Evolutionary conservation across 2,329 filamentous ascomycete genomes (phyloP), one percentile per base, ranked within the genome.

Genomic region (Alternaria triticina): DNA sequence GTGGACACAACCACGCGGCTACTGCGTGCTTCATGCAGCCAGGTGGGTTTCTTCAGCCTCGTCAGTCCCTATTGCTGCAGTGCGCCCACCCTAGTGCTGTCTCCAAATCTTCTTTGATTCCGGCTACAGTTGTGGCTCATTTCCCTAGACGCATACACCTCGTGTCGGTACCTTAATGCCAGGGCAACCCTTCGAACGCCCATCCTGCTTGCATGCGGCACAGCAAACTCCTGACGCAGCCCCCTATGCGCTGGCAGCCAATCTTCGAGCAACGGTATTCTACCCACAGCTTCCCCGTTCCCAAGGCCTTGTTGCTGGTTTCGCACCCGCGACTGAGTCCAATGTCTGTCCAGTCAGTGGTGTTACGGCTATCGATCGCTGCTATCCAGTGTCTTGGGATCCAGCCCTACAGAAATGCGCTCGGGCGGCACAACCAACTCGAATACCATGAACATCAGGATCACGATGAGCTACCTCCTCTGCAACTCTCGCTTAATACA

Each of bases 41-140:
- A 61, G 40, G 52, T 59, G 58, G 28, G 50, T 54, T 27, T 54
- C 44, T 51, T 57, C 62, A 44, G 54, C 55, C 30, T 57, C 52
- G 22, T 54, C 54, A 27, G 43, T 49, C 1, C 49, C 27, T 50
- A 54, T 30, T 25, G 28, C 55, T 56, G 40, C 43, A 44, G 43
- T 57, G 20, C 20, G 13, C 43, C 36, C 49, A n/a, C 52, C 30
- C 30, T 57, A 30, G 46, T 50, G 28, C n/a, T 43, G 22, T 33
- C 40, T 36, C 43, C 40, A 28, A 43, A 28, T 10, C 22, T 54
- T 20, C 28, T 22, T 25, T 33, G 55, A 11, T 27, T 33, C 52
- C 23, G 60, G 28, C 40, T 47, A 52, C 30, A 54, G 47, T 22
- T 45, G 43, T 22, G 33, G 49, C 28, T 47, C 51, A 25, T 51